These are phyloP conservation scores for Paecilomyces fulvus DNA, from an alignment of 2,329 filamentous ascomycete species.

Conservation along the genomic window DNA sequence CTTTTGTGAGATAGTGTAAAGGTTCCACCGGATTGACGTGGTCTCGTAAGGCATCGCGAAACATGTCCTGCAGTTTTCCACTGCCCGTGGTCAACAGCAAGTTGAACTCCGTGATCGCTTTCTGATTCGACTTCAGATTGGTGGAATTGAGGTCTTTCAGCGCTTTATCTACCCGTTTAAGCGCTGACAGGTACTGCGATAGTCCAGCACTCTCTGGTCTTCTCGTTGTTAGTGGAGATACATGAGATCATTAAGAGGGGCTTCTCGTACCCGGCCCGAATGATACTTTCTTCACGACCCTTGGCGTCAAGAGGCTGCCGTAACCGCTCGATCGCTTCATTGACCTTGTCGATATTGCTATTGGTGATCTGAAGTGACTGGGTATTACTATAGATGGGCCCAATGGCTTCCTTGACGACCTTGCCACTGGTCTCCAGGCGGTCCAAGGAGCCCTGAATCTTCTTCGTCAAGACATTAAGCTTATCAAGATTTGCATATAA, in stretches of 20 bases:
- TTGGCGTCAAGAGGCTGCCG: constrained; percentile 89
- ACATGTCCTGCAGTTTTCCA: constrained; percentile 73
- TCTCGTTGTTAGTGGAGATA: constrained; percentile 12
- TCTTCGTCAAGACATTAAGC: constrained; percentile 86
- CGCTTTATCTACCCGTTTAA: constrained; percentile 83
- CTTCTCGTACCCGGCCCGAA: constrained; percentile 59
- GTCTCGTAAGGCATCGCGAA: constrained; percentile 69
- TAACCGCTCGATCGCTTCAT: constrained; percentile 78
- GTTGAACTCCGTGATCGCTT: constrained; percentile 72
- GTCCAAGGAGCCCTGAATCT: constrained; percentile 80
- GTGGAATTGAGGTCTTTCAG: constrained; percentile 75
- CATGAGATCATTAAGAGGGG: not conserved
- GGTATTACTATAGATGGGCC: constrained; percentile 87
- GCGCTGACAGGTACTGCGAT: constrained; percentile 74
- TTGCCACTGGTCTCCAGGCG: constrained; percentile 81
- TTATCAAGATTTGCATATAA: constrained; percentile 70
- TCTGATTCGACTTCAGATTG: constrained; percentile 87
- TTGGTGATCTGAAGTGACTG: constrained; percentile 80
- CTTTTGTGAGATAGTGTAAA: constrained; percentile 85
- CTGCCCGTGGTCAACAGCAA: constrained; percentile 71
- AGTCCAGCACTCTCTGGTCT: constrained; percentile 75
- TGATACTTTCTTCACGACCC: constrained; percentile 82
- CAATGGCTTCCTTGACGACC: constrained; percentile 83
- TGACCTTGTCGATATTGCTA: constrained; percentile 77
- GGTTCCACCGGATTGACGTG: constrained; percentile 78